These are phyloP conservation scores for Pythium volutum DNA, from an alignment of 352 stramenopile genomes.

Conservation along the genomic window DNA sequence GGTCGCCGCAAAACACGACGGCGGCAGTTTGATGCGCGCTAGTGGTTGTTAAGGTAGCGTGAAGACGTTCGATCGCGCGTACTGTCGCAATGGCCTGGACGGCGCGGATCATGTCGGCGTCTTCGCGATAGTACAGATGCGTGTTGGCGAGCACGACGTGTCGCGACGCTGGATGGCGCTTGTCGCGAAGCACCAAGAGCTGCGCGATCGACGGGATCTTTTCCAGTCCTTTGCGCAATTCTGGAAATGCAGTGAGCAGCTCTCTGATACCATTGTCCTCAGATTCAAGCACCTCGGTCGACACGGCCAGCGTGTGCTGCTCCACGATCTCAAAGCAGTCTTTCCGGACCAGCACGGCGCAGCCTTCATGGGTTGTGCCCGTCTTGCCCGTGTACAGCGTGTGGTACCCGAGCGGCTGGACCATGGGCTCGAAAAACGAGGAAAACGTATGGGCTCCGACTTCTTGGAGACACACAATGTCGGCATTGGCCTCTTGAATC, in stretches of 20 bases:
- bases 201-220: slow-evolving; percentile 68
- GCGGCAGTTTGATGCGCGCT: slow-evolving; percentile 14
- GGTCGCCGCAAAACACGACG: slow-evolving; percentile 66
- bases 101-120: slow-evolving; percentile 64
- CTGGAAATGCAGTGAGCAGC: slow-evolving; percentile 51
- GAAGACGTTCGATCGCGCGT: slow-evolving; percentile 32
- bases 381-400: slow-evolving; percentile 64
- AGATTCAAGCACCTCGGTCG: slow-evolving; percentile 30
- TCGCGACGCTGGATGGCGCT: slow-evolving; percentile 15
- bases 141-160: slow-evolving; percentile 63
- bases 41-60: not conserved
- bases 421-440: slow-evolving; percentile 56
- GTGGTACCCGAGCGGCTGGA: slow-evolving; percentile 45
- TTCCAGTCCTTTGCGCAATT: slow-evolving; percentile 45
- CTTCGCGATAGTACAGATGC: slow-evolving; percentile 73
- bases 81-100: slow-evolving; percentile 50
- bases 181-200: slow-evolving; percentile 42
- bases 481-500: slow-evolving; percentile 54
- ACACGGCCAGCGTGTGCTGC: slow-evolving; percentile 43
- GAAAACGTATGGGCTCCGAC: slow-evolving; percentile 58
- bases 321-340: slow-evolving; percentile 46
- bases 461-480: slow-evolving; percentile 75
- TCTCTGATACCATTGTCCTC: slow-evolving; percentile 30
- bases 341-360: slow-evolving; percentile 47
- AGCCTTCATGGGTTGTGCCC: slow-evolving; percentile 67